These are phyloP conservation scores for Cryptococcus sp. DNA, from an alignment of 1,284 basidiomycete genomes.

Conservation along the genomic window DNA sequence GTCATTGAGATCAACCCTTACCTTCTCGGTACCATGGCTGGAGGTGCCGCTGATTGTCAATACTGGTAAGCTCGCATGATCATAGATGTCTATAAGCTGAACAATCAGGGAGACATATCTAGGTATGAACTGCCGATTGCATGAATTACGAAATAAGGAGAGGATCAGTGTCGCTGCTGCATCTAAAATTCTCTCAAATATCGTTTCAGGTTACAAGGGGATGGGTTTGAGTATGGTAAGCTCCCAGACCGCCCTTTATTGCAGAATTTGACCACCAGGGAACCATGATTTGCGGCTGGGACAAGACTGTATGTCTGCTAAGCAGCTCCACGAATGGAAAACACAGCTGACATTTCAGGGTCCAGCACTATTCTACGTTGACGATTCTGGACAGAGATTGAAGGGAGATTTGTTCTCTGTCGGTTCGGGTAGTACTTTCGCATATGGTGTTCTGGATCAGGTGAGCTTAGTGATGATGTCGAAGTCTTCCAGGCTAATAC, in stretches of 20 bases:
- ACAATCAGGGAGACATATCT: constrained; percentile 85
- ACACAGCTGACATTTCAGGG: constrained; percentile 55
- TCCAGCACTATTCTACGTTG: constrained; percentile 96
- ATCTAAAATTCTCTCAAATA: constrained; percentile 94
- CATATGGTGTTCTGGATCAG: constrained; percentile 97
- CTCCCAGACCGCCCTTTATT: constrained; percentile 1
- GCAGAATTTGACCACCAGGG: constrained; percentile 56
- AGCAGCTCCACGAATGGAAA: background rate
- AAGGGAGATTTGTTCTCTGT: constrained; percentile 98
- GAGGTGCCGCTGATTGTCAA: constrained; percentile 73
- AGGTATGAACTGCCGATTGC: constrained; percentile 93
- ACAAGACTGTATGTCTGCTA: constrained; percentile 78
- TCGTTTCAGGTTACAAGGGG: constrained; percentile 97
- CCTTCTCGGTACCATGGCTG: constrained; percentile 97
- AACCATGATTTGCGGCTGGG: constrained; percentile 99
- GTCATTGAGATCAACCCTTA: constrained; percentile 99
- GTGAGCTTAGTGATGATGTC: constrained; percentile 19
- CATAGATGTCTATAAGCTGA: constrained; percentile 6
- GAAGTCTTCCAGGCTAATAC: background rate
- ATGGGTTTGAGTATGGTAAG: constrained; percentile 97
- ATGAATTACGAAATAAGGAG: constrained; percentile 95
- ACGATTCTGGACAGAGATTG: constrained; percentile 91
- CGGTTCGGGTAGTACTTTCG: constrained; percentile 96
- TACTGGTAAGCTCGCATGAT: constrained; percentile 40
- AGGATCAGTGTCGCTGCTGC: constrained; percentile 98